Base-by-base conservation (phyloP, 345 rosid species). In the Camelina laxa region DNA sequence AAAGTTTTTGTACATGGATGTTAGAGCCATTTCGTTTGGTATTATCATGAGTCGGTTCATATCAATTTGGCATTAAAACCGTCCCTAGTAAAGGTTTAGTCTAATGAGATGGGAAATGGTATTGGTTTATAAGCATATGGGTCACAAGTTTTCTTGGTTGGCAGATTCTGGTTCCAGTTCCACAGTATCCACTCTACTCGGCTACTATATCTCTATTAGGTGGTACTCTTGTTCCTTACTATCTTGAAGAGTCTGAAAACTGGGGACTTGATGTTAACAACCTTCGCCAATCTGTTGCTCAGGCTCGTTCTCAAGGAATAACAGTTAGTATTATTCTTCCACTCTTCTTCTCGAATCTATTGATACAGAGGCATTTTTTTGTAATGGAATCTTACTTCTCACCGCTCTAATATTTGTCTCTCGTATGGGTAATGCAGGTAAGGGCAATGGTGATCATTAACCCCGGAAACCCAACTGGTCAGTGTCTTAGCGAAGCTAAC, bases 391-490 rank as follows among this genome's bases (percentile, higher is more conserved):
- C 24, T 55, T 53, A 38, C 7, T 11, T 7, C 36, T 41, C 33
- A 27, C 30, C 1, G 0, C 31, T 41, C 33, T 21, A 17, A 11
- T 59, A 5, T 16, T 0, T 50, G 13, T 50, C n/a, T 13, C 1
- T 4, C 19, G 12, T 44, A 35, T 58, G 60, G 44, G 36, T 48
- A 27, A 51, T 85, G 73, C 88, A 94, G 97, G 91, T 89, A 65
- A 87, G 87, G 80, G 96, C 98, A 30, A 91, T 93, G 98, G 98
- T 90, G 74, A 91, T 93, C 60, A 93, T 93, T 65, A 93, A 93
- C 83, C 98, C 98, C 6, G 97, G 96, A 9, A 93, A 93, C 82
- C 99, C 97, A 35, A 95, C 99, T 38, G 99, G 99, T 17, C 96
- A 90, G 81, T 95, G 99, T 78, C 96, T 95, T 35, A 95, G 99